Evolutionary conservation across 2,329 filamentous ascomycete genomes (phyloP).

Genomic region (Neonectria faginata): DNA sequence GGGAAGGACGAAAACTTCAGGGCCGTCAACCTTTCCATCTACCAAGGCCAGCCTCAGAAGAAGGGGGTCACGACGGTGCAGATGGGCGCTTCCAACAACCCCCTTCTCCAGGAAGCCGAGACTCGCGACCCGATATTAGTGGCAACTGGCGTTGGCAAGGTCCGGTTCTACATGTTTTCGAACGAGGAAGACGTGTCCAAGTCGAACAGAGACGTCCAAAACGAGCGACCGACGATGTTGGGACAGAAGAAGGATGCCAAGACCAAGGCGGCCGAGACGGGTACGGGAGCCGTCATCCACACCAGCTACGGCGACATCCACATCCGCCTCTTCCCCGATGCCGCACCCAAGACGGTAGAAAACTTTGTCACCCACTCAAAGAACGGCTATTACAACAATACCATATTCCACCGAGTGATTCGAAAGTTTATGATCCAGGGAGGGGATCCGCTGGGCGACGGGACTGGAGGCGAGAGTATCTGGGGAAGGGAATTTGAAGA

Average conservation of each 20-base stretch:
- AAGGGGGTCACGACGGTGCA: slow-evolving; percentile 93
- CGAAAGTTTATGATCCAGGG: slow-evolving; percentile 99
- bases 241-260: slow-evolving; percentile 66
- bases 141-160: slow-evolving; percentile 84
- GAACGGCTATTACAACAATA: slow-evolving; percentile 95
- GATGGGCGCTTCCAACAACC: slow-evolving; percentile 96
- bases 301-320: slow-evolving; percentile 95
- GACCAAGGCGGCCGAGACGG: slow-evolving; percentile 74
- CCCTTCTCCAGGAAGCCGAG: slow-evolving; percentile 91
- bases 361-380: slow-evolving; percentile 95
- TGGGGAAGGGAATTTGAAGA: slow-evolving; percentile 97
- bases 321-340: slow-evolving; percentile 90
- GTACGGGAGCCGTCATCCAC: slow-evolving; percentile 85
- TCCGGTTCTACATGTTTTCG: slow-evolving; percentile 98
- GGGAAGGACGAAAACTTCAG: slow-evolving; percentile 91
- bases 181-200: slow-evolving; percentile 88
- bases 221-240: slow-evolving; percentile 84
- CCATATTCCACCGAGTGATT: slow-evolving; percentile 97
- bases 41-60: slow-evolving; percentile 95
- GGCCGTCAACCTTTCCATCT: slow-evolving; percentile 83
- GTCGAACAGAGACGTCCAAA: slow-evolving; percentile 89
- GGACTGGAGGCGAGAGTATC: slow-evolving; percentile 86
- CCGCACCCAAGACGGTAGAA: slow-evolving; percentile 93
- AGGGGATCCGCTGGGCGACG: slow-evolving; percentile 92
- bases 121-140: slow-evolving; percentile 90